Conservation (phyloP, 73 alveolate genomes). For the Symbiodinium pilosum region DNA sequence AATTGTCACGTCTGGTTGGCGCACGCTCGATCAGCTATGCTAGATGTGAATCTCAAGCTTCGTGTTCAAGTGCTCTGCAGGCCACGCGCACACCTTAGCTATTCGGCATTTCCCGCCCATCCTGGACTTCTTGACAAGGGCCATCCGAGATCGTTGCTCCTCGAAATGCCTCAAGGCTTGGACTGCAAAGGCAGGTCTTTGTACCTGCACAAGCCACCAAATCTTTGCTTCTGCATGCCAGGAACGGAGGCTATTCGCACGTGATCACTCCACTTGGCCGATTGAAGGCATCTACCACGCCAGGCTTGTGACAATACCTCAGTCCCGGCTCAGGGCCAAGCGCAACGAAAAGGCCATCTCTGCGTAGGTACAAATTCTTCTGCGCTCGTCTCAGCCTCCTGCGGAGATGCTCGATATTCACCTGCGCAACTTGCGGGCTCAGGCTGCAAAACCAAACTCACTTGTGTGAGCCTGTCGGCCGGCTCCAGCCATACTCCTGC, state of each 20-base stretch:
- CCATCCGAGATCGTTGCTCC: too few species aligned
- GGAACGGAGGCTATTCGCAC: neutral
- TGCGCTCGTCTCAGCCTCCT: neutral
- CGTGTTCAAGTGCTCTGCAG: too few species aligned
- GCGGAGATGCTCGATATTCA: slow-evolving; percentile 84
- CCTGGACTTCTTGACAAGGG: too few species aligned
- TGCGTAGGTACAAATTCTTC: neutral
- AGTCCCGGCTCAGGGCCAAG: neutral
- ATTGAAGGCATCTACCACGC: slow-evolving; percentile 71
- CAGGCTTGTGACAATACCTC: slow-evolving; percentile 83
- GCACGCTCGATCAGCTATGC: neutral
- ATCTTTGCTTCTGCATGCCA: neutral
- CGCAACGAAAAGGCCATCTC: neutral
- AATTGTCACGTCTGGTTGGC: neutral
- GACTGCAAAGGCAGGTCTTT: slow-evolving; percentile 80
- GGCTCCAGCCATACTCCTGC: slow-evolving; percentile 64
- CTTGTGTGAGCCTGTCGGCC: slow-evolving; percentile 19
- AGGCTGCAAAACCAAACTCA: neutral
- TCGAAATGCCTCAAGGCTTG: slow-evolving; percentile 55
- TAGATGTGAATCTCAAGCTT: neutral
- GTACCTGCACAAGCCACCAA: slow-evolving; percentile 19
- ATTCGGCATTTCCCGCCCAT: too few species aligned
- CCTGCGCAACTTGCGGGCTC: too few species aligned
- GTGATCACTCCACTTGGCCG: slow-evolving; percentile 63
- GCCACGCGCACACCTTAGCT: too few species aligned